Conservation (phyloP, 768 basidiomycete species). For the Hypsizygus marmoreus region DNA sequence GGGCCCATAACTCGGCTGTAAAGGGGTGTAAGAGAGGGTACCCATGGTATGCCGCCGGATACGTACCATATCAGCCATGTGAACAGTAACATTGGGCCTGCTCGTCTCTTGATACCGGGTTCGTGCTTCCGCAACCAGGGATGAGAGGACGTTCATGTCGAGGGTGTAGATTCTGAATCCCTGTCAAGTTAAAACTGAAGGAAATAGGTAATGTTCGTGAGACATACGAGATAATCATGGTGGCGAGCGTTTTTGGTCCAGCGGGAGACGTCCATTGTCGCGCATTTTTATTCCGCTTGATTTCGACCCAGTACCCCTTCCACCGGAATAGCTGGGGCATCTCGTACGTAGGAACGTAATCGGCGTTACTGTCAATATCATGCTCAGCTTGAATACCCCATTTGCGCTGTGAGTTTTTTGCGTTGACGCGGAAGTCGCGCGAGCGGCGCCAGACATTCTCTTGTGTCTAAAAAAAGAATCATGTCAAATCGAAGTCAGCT, state of each 20-base stretch:
- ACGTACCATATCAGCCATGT: conserved; percentile 33
- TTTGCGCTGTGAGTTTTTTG: conserved; percentile 39
- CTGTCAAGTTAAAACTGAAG: neutral
- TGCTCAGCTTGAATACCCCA: conserved; percentile 34
- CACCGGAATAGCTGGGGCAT: conserved; percentile 42
- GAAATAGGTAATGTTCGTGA: too few relatives aligned
- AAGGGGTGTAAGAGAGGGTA: conserved; percentile 1
- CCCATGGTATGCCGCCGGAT: neutral
- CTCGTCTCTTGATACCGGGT: conserved; percentile 35
- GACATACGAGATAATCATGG: conserved; percentile 33
- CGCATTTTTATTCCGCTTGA: conserved; percentile 26
- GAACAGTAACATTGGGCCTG: conserved; percentile 35
- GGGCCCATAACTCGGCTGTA: conserved; percentile 38
- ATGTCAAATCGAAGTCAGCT: neutral
- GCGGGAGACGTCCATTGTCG: conserved; percentile 9
- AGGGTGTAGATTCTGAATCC: conserved; percentile 41
- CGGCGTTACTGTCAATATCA: conserved; percentile 30
- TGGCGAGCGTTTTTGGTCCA: conserved; percentile 15
- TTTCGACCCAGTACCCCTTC: conserved; percentile 41
- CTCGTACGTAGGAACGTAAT: conserved; percentile 42
- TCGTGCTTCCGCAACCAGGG: conserved; percentile 38
- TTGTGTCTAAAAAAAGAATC: conserved; percentile 32
- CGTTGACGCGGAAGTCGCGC: conserved; percentile 40
- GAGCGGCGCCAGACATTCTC: conserved; percentile 46
- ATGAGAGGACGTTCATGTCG: conserved; percentile 34